These are phyloP conservation scores for Diaporthe citriasiana DNA, from an alignment of 2,329 filamentous ascomycete species.

Conservation along the genomic window DNA sequence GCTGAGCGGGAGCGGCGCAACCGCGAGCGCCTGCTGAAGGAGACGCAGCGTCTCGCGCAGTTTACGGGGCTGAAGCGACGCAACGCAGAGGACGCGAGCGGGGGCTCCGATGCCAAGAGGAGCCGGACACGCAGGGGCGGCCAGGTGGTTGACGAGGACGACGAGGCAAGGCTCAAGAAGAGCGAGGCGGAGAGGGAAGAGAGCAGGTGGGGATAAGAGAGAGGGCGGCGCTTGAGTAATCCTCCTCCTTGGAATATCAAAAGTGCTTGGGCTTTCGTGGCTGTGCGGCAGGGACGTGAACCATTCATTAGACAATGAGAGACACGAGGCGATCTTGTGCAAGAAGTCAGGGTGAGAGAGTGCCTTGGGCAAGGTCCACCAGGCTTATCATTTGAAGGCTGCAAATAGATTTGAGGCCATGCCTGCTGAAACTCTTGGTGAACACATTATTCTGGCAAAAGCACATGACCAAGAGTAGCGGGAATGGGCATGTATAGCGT, in stretches of 20 bases:
- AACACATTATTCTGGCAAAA: not conserved
- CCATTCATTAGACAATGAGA: not conserved
- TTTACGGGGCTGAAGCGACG: conserved; percentile 62
- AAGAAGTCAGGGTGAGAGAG: not conserved
- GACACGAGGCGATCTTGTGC: not conserved
- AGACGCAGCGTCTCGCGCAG: conserved; percentile 75
- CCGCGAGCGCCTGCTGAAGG: conserved; percentile 76
- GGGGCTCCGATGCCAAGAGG: conserved; percentile 52
- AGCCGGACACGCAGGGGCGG: conserved; percentile 65
- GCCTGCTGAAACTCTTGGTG: not conserved
- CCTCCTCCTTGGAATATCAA: not conserved
- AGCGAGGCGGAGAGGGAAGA: conserved; percentile 73
- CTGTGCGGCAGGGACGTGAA: not conserved
- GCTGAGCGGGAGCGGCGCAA: conserved; percentile 77
- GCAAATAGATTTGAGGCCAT: not conserved
- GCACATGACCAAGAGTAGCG: not conserved
- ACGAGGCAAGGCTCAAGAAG: conserved; percentile 67
- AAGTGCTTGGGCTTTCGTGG: not conserved
- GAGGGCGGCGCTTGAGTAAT: too few species aligned
- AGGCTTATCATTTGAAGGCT: not conserved
- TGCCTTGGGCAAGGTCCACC: not conserved
- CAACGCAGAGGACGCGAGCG: conserved; percentile 60
- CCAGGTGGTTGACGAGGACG: conserved; percentile 61
- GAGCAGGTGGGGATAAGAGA: conserved; percentile 60
- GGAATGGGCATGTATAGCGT: too few species aligned